Conservation (phyloP, 139 green algal genomes). For the Yamagishiella unicocca region DNA sequence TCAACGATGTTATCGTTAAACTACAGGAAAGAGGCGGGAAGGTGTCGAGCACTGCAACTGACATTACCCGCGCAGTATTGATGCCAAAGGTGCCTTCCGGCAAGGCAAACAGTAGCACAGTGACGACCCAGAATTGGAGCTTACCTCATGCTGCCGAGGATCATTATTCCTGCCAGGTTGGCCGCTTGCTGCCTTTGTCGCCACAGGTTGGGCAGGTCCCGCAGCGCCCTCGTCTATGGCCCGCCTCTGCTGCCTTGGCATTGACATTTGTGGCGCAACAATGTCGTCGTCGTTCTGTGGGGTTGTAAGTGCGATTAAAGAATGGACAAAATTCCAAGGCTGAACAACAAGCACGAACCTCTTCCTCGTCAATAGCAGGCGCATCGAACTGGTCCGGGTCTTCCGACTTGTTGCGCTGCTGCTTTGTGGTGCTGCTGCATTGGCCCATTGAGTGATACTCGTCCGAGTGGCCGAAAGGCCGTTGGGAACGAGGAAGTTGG, state of each 20-base stretch:
- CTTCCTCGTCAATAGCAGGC: neutral
- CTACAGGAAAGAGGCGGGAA: too few species aligned
- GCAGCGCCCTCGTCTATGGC: neutral
- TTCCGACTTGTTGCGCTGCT: slow-evolving; percentile 1
- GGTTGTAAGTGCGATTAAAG: neutral
- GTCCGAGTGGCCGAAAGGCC: neutral
- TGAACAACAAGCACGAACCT: neutral
- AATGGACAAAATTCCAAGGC: neutral
- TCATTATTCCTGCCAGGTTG: neutral
- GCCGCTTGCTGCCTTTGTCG: neutral
- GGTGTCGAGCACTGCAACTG: too few species aligned
- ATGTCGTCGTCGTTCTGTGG: neutral
- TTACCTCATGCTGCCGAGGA: neutral
- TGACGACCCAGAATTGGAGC: neutral
- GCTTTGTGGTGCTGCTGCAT: slow-evolving; percentile 6
- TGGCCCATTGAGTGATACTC: slow-evolving; percentile 1
- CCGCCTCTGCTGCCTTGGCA: neutral
- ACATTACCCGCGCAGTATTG: neutral
- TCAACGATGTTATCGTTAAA: too few species aligned
- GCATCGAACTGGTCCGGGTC: neutral
- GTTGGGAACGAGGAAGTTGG: too few species aligned
- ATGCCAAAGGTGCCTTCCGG: neutral
- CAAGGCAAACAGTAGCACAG: neutral
- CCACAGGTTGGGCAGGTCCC: neutral
- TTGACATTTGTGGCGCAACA: neutral